Base-by-base conservation (phyloP, 2,329 filamentous ascomycete genomes). In the Aureobasidium sp. region DNA sequence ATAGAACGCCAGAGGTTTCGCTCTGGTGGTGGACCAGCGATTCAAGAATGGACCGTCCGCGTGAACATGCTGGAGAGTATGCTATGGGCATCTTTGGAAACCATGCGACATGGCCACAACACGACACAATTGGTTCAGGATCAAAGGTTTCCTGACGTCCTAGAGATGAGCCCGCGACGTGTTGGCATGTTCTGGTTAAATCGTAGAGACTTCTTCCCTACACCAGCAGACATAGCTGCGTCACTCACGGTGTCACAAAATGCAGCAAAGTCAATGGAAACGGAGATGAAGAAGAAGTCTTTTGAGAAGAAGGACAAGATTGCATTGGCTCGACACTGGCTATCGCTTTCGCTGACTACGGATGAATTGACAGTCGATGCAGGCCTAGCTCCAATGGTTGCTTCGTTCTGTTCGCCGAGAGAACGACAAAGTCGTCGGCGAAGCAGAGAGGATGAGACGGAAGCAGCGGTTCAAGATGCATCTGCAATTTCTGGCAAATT, bases 11-110 rank as follows among this genome's bases (percentile, higher is more conserved):
- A 87, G 66, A 79, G 84, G 12, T 86, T 78, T 70, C 85, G 90
- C 2, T 86, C 84, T 2, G 81, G 80, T n/a, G 83, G 87, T 9
- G 80, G 77, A 0, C 76, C 83, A 0, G 82, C 85, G 0, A 85
- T 95, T 1, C 83, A 86, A 64, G 89, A 95, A 74, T 95, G 90
- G 90, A 93, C 90, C 3, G 72, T 94, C 44, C 80, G 89, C 1
- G 90, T 95, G 9, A 93, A 93, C 67, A 87, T 88, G 68, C 81
- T 95, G 25, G 90, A 95, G 72, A 84, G 85, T 4, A 94, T 94
- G 85, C 75, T 95, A 0, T 88, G 91, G 77, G 87, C 87, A 9
- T 80, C 86, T 14, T 73, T 93, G 41, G 78, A 81, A 56, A 82
- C 86, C 0, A 69, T 90, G 52, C 74, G 74, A 49, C 71, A 51